Evolutionary conservation across 1,139 yeast species (phyloP), one percentile per base, ranked within the genome.

Genomic region (Hansenula sp.): DNA sequence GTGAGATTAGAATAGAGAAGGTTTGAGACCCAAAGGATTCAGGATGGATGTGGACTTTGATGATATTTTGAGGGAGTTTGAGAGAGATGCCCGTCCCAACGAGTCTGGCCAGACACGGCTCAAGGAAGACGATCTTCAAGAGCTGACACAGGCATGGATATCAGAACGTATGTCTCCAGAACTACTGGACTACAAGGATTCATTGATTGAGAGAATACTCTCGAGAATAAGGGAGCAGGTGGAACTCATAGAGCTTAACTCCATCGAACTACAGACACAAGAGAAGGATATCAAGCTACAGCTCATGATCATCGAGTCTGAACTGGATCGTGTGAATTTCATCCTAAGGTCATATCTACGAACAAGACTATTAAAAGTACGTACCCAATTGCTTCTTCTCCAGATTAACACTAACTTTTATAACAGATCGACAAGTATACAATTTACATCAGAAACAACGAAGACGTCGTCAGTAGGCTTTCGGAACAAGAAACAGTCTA

Each of bases 111-210:
- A 45, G 33, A 47, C 54, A 21, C 53, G 55, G 29, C 55, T 53
- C 31, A 46, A 46, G 20, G 46, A 59, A 21, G 47, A 58, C 18
- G 73, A 71, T 61, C 53, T 68, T 44, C 57, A 64, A 30, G 63
- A 62, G 31, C 65, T 89, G 32, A 69, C 76, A n/a, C 71, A 69
- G 29, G 77, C 80, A 3, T 90, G 96, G 97, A 63, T 85, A 30
- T 77, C 83, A 42, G 98, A 92, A 59, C 69, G 96, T 43, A 79
- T 79, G 73, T 71, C 94, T 0, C 97, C 97, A 0, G 96, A 86
- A 44, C 61, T 92, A 13, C 66, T 90, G 29, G 86, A 83, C 0
- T 90, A 83, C 56, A 79, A 87, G 46, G 73, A 72, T 20, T 67
- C 62, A 2, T 64, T 89, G 28, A 59, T 92, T 55, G 73, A 72